Conservation (phyloP, 148 eudicot species). For the Nepenthes mirabilis region DNA sequence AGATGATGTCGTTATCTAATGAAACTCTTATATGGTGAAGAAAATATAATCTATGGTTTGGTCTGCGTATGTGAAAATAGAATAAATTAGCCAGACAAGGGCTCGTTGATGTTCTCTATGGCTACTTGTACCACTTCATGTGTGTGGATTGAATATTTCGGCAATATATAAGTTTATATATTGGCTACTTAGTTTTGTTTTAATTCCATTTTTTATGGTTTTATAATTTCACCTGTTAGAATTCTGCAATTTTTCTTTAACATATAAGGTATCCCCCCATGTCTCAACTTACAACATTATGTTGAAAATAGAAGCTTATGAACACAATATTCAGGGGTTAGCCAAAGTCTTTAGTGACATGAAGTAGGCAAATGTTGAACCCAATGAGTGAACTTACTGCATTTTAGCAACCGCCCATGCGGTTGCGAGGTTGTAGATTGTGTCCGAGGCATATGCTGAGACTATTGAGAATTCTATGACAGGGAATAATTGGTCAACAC, state of each 20-base stretch:
- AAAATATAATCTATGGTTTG: not conserved
- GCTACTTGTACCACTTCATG: too few relatives aligned
- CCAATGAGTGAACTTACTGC: conserved; percentile 79
- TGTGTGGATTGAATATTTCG: too few relatives aligned
- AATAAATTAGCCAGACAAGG: conserved; percentile 3
- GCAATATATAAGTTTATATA: too few relatives aligned
- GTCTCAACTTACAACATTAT: conserved; percentile 88
- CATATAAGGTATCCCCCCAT: conserved; percentile 76
- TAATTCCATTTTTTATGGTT: too few relatives aligned
- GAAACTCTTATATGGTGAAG: too few relatives aligned
- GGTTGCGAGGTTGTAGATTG: conserved; percentile 70
- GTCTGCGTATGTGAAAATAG: conserved; percentile 1
- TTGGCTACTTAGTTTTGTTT: too few relatives aligned
- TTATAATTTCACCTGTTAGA: too few relatives aligned
- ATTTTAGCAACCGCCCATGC: conserved; percentile 73
- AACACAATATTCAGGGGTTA: conserved; percentile 67
- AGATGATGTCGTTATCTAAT: not conserved
- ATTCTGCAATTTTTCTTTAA: too few relatives aligned
- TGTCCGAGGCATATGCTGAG: conserved; percentile 48
- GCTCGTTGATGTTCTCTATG: too few relatives aligned
- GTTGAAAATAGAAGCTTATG: conserved; percentile 76
- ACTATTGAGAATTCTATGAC: conserved; percentile 57
- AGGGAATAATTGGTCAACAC: conserved; percentile 83
- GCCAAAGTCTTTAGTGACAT: conserved; percentile 51
- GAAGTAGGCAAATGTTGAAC: conserved; percentile 55